Evolutionary conservation across 305 asterid species (phyloP).

Genomic region (Fraxinus nigra): DNA sequence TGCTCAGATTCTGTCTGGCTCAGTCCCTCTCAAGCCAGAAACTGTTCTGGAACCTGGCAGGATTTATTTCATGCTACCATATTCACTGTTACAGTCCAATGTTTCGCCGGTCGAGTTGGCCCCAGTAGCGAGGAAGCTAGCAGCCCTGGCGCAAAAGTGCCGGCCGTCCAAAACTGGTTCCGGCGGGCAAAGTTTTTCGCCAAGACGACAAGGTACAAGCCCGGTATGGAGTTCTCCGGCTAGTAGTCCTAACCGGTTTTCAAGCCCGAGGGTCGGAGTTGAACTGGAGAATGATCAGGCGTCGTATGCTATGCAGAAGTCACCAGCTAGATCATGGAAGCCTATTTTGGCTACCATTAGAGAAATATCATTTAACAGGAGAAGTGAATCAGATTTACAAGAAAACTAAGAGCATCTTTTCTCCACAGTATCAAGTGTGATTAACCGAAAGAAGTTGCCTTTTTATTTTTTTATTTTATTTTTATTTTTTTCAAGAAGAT

Average conservation of each 20-base stretch:
- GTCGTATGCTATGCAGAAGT: conserved; percentile 9
- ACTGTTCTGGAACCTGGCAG: conserved; percentile 41
- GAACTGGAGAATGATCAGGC: conserved; percentile 1
- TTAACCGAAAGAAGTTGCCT: not conserved
- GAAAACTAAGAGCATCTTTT: not conserved
- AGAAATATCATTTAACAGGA: conserved; percentile 49
- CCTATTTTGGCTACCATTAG: conserved; percentile 56
- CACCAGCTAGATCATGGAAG: conserved; percentile 43
- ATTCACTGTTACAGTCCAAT: conserved; percentile 43
- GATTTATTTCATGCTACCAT: conserved; percentile 55
- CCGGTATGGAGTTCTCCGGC: conserved; percentile 18
- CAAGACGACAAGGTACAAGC: not conserved
- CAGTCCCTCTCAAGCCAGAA: conserved; percentile 38
- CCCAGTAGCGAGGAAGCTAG: conserved; percentile 45
- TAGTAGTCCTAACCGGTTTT: conserved; percentile 16
- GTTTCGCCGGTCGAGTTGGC: conserved; percentile 52
- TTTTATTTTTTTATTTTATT: not conserved
- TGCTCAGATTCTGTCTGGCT: conserved; percentile 44
- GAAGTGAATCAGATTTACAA: conserved; percentile 48
- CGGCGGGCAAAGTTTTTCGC: not conserved
- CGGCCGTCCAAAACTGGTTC: conserved; percentile 17
- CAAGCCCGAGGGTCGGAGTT: not conserved
- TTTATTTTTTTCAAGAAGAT: not conserved
- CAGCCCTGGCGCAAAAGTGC: conserved; percentile 27
- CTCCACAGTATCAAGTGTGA: not conserved